Percentiles rank a stretch among this genome's conserved stretches.
phyloP scores from a whole-genome alignment of 768 basidiomycete genomes.

The Lyophyllum semitale region DNA sequence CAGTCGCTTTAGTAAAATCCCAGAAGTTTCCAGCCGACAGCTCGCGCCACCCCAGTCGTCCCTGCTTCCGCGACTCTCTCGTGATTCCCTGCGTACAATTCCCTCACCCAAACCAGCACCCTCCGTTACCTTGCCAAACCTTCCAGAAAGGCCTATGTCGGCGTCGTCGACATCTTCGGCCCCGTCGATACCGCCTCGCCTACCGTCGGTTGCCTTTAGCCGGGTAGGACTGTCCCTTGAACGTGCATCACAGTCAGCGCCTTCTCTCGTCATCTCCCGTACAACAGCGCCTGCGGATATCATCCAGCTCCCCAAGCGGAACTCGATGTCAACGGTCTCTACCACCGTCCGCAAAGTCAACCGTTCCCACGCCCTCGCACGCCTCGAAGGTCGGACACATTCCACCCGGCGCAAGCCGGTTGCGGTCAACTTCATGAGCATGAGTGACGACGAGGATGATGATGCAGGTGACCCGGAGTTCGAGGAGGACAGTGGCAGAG shows the following conservation, averaged over 20 bases:
- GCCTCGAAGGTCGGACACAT: slow-evolving; percentile 57
- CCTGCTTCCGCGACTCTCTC: slow-evolving; percentile 31
- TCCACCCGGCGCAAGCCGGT: slow-evolving; percentile 17
- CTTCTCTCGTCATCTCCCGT: slow-evolving; percentile 20
- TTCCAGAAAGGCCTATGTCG: slow-evolving; percentile 15
- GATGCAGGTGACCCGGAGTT: slow-evolving; percentile 36
- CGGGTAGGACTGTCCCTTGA: slow-evolving; percentile 25
- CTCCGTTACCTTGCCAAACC: slow-evolving; percentile 49
- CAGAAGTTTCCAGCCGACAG: slow-evolving; percentile 16
- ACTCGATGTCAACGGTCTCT: slow-evolving; percentile 40
- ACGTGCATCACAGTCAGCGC: slow-evolving; percentile 15
- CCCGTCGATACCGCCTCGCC: slow-evolving; percentile 26
- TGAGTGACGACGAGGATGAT: slow-evolving; percentile 65
- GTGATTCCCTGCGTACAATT: slow-evolving; percentile 45
- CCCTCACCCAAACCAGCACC: slow-evolving; percentile 66
- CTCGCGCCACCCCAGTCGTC: slow-evolving; percentile 15
- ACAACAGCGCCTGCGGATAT: slow-evolving; percentile 21
- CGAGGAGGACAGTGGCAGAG: slow-evolving; percentile 23
- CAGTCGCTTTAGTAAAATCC: slow-evolving; percentile 24
- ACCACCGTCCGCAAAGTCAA: slow-evolving; percentile 48
- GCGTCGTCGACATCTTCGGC: slow-evolving; percentile 16
- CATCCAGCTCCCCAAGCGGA: slow-evolving; percentile 15
- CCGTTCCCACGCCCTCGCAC: slow-evolving; percentile 62
- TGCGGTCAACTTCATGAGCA: slow-evolving; percentile 62
- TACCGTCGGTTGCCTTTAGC: slow-evolving; percentile 32